Evolutionary conservation across 2,329 filamentous ascomycete species (phyloP).

Genomic region (Falciphora oryzae): DNA sequence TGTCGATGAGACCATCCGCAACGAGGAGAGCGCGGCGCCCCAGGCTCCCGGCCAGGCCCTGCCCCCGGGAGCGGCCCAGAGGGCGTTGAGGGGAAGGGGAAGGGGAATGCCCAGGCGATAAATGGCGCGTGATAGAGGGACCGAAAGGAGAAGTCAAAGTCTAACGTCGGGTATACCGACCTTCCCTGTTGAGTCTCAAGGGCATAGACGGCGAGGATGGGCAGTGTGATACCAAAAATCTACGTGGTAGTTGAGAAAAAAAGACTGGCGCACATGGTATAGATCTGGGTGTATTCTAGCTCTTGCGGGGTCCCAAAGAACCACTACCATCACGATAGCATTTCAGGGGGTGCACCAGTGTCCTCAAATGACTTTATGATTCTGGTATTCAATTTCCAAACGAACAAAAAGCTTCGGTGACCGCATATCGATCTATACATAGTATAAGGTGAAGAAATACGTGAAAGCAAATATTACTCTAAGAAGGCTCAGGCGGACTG

Average conservation of each 20-base stretch:
- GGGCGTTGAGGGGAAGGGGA: conserved; percentile 76
- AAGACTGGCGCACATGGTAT: neutral
- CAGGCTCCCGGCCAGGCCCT: conserved; percentile 72
- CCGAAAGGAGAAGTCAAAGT: conserved; percentile 12
- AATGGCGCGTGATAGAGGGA: conserved; percentile 10
- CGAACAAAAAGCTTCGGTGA: neutral
- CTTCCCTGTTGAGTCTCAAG: neutral
- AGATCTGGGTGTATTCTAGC: neutral
- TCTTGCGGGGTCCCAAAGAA: neutral
- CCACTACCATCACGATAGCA: neutral
- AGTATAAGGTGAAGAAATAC: neutral
- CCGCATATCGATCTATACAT: neutral
- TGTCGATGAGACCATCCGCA: conserved; percentile 97
- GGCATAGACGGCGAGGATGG: neutral
- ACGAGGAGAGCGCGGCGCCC: conserved; percentile 84
- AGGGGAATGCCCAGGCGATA: conserved; percentile 85
- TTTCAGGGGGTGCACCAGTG: neutral
- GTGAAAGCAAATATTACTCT: neutral
- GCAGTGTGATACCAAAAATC: neutral
- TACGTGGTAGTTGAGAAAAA: neutral
- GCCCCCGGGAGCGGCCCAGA: conserved; percentile 78
- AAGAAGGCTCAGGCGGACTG: no score
- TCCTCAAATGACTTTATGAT: neutral
- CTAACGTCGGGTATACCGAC: neutral
- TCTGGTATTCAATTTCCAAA: neutral